Conservation (phyloP, 495 filamentous ascomycete genomes). For the Talaromyces ruber region DNA sequence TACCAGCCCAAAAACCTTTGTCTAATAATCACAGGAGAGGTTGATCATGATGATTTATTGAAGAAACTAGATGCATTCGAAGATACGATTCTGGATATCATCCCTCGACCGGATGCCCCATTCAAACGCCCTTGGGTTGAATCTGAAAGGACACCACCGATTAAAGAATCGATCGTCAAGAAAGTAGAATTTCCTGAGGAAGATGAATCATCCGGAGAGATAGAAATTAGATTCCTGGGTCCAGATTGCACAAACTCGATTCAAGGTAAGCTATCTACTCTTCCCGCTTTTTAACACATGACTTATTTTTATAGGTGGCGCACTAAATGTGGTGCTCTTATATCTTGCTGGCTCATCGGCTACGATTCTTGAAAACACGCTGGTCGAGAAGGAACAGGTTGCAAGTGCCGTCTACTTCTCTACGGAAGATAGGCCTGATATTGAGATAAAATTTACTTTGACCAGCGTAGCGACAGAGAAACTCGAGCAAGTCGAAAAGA, state of each 20-base stretch:
- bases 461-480: conserved; percentile 81
- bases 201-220: conserved; percentile 85
- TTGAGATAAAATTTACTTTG: conserved; percentile 72
- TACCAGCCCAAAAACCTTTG: conserved; percentile 97
- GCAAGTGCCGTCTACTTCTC: conserved; percentile 73
- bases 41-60: conserved; percentile 73
- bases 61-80: conserved; percentile 81
- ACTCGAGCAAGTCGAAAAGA: conserved; percentile 71
- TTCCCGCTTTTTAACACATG: neutral
- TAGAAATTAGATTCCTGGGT: conserved; percentile 76
- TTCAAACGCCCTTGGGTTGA: conserved; percentile 91
- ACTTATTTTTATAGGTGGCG: conserved; percentile 40
- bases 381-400: conserved; percentile 91
- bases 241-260: conserved; percentile 62
- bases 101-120: conserved; percentile 61
- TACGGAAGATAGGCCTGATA: conserved; percentile 69
- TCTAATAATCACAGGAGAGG: conserved; percentile 79
- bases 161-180: conserved; percentile 61
- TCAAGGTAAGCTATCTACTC: conserved; percentile 30
- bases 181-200: conserved; percentile 92
- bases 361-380: conserved; percentile 77
- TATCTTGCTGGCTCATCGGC: conserved; percentile 92
- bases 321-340: conserved; percentile 64
- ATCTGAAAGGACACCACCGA: conserved; percentile 62
- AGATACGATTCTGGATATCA: conserved; percentile 69